Percentiles rank a stretch among this genome's conserved stretches.
Evolutionary conservation across 2,329 filamentous ascomycete species (phyloP).

Genomic region (Pseudonectria foliicola): DNA sequence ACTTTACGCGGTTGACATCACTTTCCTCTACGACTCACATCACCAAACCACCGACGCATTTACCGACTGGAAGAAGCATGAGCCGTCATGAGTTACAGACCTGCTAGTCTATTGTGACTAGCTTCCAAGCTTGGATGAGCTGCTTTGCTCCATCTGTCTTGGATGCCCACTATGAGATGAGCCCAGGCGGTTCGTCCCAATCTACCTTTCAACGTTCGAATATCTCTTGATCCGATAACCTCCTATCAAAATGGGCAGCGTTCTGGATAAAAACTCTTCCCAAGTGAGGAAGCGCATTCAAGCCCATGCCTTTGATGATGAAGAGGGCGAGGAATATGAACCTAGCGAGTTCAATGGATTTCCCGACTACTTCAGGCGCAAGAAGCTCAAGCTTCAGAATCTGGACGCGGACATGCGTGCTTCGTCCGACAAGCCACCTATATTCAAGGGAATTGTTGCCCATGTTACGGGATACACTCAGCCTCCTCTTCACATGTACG

Average conservation of each 20-base stretch:
- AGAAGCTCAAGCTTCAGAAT: constrained; percentile 97
- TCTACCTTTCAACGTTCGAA: background rate
- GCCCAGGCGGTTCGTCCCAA: background rate
- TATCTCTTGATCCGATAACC: too few relatives aligned
- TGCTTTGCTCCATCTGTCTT: too few relatives aligned
- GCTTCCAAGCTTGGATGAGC: too few relatives aligned
- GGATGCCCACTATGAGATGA: too few relatives aligned
- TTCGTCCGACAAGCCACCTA: constrained; percentile 62
- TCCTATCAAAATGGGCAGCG: constrained; percentile 45
- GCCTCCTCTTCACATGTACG: constrained; percentile 72
- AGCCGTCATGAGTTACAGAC: too few relatives aligned
- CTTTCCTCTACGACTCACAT: background rate
- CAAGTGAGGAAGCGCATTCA: constrained; percentile 56
- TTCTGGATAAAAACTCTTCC: constrained; percentile 57
- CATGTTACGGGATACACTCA: constrained; percentile 97
- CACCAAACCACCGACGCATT: background rate
- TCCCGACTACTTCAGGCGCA: constrained; percentile 83
- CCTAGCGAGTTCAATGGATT: constrained; percentile 84
- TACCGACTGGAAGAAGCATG: background rate
- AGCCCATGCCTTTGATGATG: constrained; percentile 65
- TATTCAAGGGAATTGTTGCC: constrained; percentile 86
- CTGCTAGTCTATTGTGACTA: too few relatives aligned
- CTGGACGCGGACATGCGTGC: constrained; percentile 76
- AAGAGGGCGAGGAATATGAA: constrained; percentile 86
- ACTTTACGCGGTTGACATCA: constrained; percentile 29